These are phyloP conservation scores for Kluyveromyces dobzhanskii DNA, from an alignment of 805 yeast genomes.

Conservation along the genomic window DNA sequence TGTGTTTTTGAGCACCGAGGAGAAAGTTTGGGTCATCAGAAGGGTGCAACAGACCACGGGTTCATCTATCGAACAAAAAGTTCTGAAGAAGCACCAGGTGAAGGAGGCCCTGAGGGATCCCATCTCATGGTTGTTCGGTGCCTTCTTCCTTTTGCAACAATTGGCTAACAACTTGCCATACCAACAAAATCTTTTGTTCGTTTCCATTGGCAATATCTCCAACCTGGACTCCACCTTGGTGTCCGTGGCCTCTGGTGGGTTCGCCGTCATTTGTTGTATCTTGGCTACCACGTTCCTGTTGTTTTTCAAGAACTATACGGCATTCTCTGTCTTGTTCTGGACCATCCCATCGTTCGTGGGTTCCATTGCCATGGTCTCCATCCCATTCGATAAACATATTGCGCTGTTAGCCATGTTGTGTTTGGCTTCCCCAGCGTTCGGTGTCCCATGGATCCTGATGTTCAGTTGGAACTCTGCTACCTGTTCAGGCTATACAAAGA, in stretches of 20 bases:
- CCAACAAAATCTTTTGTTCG: constrained; percentile 43
- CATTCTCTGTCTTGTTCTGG: constrained; percentile 32
- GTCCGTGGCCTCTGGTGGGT: constrained; percentile 46
- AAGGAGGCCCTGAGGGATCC: constrained; percentile 45
- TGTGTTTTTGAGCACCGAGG: constrained; percentile 38
- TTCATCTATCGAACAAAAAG: constrained; percentile 38
- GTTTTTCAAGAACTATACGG: constrained; percentile 31
- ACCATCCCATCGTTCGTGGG: constrained; percentile 38
- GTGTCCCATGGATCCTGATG: constrained; percentile 34
- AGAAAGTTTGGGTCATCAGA: constrained; percentile 44
- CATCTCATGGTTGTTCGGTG: constrained; percentile 36
- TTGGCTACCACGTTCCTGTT: constrained; percentile 31
- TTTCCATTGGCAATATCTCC: constrained; percentile 36
- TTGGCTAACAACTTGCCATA: constrained; percentile 46
- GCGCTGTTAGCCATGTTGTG: constrained; percentile 41
- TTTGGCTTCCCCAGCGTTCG: constrained; percentile 39
- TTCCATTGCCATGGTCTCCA: constrained; percentile 36
- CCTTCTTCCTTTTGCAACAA: constrained; percentile 36
- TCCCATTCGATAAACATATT: constrained; percentile 37
- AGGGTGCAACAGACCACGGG: constrained; percentile 34
- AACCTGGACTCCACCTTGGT: constrained; percentile 43
- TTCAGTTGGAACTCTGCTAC: constrained; percentile 30
- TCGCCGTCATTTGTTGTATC: constrained; percentile 34
- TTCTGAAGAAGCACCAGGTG: constrained; percentile 40
- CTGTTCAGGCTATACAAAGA: constrained; percentile 45